Percentiles rank a stretch among this genome's conserved stretches.
Evolutionary conservation across 768 basidiomycete species (phyloP).

Genomic region (Suillus subalutaceus): DNA sequence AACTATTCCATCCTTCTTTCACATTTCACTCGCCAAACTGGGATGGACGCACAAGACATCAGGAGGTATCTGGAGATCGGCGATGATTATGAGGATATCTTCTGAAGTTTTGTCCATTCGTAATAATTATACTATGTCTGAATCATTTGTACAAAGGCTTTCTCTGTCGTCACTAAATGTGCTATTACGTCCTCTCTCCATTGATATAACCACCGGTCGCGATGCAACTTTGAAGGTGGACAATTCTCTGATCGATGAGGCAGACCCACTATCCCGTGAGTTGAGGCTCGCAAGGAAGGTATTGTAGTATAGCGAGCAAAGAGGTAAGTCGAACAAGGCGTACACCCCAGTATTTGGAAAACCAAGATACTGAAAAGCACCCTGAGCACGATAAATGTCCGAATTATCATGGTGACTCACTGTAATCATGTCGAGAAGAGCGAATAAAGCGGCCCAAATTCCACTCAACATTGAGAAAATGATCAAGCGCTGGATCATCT

Average conservation of each 20-base stretch:
- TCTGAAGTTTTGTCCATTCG: conserved; percentile 23
- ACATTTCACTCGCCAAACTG: conserved; percentile 65
- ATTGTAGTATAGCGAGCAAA: conserved; percentile 37
- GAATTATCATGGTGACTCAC: neutral
- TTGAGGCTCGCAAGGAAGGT: conserved; percentile 37
- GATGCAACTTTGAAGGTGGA: conserved; percentile 2
- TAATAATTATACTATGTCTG: neutral
- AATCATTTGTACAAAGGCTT: neutral
- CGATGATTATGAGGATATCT: conserved; percentile 81
- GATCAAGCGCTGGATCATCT: neutral
- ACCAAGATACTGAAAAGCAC: neutral
- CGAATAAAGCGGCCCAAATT: neutral
- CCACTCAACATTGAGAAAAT: neutral
- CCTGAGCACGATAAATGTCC: neutral
- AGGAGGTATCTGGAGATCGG: conserved; percentile 66
- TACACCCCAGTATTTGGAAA: conserved; percentile 28
- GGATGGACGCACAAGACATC: conserved; percentile 62
- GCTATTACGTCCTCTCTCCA: neutral
- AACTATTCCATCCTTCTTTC: conserved; percentile 69
- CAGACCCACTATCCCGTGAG: conserved; percentile 17
- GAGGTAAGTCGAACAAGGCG: conserved; percentile 31
- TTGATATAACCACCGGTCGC: neutral
- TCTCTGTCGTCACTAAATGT: neutral
- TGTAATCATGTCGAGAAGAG: conserved; percentile 3
- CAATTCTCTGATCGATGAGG: neutral